Conservation (phyloP, 2,329 filamentous ascomycete species). For the Chaetomium globosum region DNA sequence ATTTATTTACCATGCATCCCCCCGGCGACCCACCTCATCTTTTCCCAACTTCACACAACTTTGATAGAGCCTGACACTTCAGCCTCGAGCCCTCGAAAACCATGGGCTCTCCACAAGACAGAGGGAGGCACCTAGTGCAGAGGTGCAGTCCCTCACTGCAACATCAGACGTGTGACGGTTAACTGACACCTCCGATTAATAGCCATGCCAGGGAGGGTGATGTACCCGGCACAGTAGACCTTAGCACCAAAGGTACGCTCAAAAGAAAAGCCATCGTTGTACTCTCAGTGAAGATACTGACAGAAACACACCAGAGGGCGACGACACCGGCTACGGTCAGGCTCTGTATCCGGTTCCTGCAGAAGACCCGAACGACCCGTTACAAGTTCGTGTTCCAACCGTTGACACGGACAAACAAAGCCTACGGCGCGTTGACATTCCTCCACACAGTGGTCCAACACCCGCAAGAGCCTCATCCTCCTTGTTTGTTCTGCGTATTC, state of each 20-base stretch:
- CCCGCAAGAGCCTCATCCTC: conserved; percentile 59
- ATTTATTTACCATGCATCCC: background rate
- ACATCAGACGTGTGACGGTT: background rate
- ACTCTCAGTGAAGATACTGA: background rate
- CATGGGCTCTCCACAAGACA: conserved; percentile 10
- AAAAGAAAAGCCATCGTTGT: background rate
- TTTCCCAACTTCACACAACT: background rate
- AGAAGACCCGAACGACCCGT: conserved; percentile 63
- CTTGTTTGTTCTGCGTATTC: conserved; percentile 57
- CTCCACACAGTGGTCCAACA: conserved; percentile 50
- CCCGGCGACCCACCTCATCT: background rate
- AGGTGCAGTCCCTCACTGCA: conserved; percentile 9
- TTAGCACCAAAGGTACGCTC: conserved; percentile 19
- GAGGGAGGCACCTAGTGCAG: conserved; percentile 18
- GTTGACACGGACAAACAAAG: too few species aligned
- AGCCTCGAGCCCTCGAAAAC: background rate
- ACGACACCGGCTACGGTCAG: conserved; percentile 62
- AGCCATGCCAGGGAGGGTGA: conserved; percentile 34
- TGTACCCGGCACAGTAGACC: conserved; percentile 32
- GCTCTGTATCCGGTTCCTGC: conserved; percentile 63
- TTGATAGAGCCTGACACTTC: background rate
- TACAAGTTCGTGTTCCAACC: conserved; percentile 45
- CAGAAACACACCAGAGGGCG: conserved; percentile 49
- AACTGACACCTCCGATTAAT: background rate
- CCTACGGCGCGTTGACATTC: background rate